These are phyloP conservation scores for Populus hybrid DNA, from an alignment of 441 rosid genomes.

Conservation along the genomic window DNA sequence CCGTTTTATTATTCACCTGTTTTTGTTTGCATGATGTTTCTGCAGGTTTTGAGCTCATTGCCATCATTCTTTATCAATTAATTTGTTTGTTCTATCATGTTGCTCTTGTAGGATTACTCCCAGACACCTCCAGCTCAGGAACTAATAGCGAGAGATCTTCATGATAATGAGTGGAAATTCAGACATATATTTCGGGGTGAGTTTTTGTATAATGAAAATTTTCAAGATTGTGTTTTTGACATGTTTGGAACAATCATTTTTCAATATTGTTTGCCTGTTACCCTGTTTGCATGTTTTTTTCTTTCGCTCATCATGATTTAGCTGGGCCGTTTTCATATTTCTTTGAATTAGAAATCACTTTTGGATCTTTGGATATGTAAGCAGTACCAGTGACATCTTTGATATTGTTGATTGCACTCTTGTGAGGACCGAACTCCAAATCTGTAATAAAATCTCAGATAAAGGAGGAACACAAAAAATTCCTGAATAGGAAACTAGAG, in stretches of 20 bases:
- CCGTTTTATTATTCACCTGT: not conserved
- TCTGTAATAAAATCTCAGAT: not conserved
- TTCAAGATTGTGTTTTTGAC: not conserved
- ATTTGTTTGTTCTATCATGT: not conserved
- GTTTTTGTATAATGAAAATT: not conserved
- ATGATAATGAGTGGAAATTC: slow-evolving; percentile 71
- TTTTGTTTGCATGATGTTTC: not conserved
- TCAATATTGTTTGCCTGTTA: not conserved
- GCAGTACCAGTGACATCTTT: not conserved
- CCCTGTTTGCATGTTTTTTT: not conserved
- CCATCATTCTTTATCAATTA: not conserved
- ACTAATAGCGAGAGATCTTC: slow-evolving; percentile 64
- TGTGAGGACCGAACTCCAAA: not conserved
- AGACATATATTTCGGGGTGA: slow-evolving; percentile 67
- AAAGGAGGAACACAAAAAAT: not conserved
- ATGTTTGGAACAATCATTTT: not conserved
- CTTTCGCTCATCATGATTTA: not conserved
- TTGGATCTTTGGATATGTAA: not conserved
- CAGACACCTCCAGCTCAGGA: slow-evolving; percentile 64
- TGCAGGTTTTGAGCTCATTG: not conserved
- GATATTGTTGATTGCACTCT: not conserved
- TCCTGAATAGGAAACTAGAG: not conserved
- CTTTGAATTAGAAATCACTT: not conserved
- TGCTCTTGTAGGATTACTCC: slow-evolving; percentile 35
- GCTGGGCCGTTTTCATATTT: not conserved